These are phyloP conservation scores for Cryptococcus depauperatus DNA, from an alignment of 1,284 basidiomycete genomes.

Conservation along the genomic window DNA sequence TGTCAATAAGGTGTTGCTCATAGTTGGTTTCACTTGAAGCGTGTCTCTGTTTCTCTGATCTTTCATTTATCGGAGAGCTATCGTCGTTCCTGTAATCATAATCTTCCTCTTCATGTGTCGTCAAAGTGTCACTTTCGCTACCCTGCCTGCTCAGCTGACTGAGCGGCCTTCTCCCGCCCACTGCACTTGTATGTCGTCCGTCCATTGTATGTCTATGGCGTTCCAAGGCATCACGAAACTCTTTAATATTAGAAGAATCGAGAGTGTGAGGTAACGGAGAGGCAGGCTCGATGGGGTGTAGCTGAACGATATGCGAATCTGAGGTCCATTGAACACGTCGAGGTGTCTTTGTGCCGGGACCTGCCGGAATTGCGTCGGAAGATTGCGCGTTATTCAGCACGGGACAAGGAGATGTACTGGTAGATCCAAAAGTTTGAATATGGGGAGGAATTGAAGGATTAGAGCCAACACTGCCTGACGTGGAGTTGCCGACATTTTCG, in stretches of 20 bases:
- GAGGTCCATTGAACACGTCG: conserved; percentile 41
- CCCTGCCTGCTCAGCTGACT: conserved; percentile 21
- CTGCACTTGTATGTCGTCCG: too few species aligned
- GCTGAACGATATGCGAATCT: conserved; percentile 39
- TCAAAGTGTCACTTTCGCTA: conserved; percentile 12
- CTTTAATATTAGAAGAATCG: conserved; percentile 28
- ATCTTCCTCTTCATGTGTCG: conserved; percentile 27
- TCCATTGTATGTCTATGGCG: too few species aligned
- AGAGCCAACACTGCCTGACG: neutral
- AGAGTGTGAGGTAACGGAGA: conserved; percentile 20
- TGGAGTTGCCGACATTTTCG: neutral
- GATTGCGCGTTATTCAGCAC: neutral
- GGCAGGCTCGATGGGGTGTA: conserved; percentile 12
- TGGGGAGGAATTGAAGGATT: neutral
- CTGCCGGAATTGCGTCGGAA: too few species aligned
- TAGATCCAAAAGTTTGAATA: conserved; percentile 3
- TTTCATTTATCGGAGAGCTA: conserved; percentile 25
- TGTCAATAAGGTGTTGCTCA: conserved; percentile 21
- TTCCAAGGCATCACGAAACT: conserved; percentile 35
- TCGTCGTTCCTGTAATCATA: conserved; percentile 44
- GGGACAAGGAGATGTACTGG: conserved; percentile 4
- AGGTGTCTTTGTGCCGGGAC: conserved; percentile 28
- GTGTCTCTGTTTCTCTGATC: conserved; percentile 1
- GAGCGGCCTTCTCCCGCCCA: conserved; percentile 10
- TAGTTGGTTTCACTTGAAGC: conserved; percentile 2